These are phyloP conservation scores for Raphidocelis subcapitata DNA, from an alignment of 139 green algal genomes.

Conservation along the genomic window DNA sequence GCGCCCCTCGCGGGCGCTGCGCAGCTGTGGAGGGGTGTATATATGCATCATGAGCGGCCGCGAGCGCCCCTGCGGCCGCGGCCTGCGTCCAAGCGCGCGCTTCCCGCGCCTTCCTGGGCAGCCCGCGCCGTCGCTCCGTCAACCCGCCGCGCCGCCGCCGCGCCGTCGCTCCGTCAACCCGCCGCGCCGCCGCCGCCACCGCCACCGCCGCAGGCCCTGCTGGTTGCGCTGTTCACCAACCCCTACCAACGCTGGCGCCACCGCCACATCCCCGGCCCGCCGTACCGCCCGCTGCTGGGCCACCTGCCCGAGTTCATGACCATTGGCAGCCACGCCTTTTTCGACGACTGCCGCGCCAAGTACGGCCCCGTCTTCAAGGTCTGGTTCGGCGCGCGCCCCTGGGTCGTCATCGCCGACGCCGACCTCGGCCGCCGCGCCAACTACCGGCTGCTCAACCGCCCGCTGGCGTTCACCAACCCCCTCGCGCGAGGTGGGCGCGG, in stretches of 20 bases:
- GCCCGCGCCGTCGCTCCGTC: no score
- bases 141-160: no score
- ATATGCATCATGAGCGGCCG: no score
- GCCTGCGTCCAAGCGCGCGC: no score
- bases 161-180: no score
- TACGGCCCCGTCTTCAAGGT: conserved; percentile 25
- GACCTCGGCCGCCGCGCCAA: conserved; percentile 16
- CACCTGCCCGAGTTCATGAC: conserved; percentile 10
- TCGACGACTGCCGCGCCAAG: background rate
- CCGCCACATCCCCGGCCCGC: conserved; percentile 21
- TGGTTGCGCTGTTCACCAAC: conserved; percentile 5
- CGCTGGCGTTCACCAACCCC: background rate
- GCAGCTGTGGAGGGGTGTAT: no score
- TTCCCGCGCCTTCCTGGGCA: no score
- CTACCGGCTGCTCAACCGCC: conserved; percentile 24
- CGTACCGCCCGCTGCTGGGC: conserved; percentile 12
- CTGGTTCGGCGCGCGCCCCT: conserved; percentile 12
- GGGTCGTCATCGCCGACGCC: conserved; percentile 18
- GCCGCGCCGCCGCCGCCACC: no score
- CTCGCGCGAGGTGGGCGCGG: background rate
- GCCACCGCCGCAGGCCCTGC: no score
- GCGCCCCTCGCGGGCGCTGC: no score
- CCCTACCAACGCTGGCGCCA: conserved; percentile 9
- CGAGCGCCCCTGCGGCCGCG: no score
- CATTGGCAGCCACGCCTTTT: conserved; percentile 9